Base-by-base conservation (phyloP, 257 asterid species). In the Lithospermum erythrorhizon region DNA sequence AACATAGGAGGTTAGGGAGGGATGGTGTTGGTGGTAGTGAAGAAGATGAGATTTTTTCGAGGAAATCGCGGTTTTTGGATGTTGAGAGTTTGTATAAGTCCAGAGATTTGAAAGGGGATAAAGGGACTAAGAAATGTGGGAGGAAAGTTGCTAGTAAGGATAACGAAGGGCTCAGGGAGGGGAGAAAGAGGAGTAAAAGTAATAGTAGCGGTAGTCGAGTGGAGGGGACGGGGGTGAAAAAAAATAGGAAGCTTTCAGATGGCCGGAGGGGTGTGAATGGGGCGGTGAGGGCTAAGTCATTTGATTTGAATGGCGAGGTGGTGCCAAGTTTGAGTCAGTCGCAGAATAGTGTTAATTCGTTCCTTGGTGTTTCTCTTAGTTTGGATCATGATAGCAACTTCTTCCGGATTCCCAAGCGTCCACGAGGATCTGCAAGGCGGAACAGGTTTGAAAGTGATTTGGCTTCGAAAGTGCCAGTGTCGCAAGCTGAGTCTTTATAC, bases 41-140 rank as follows among this genome's bases (percentile, higher is more conserved):
- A 56, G 77, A 78, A 64, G 74, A 68, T 72, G 83, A 71, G 69
- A 83, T 70, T 70, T 79, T 87, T 30, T 79, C 85, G 27, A 83
- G 73, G 89, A 89, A 75, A 74, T 83, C 82, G 56, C 87, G 85
- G 67, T 87, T 89, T 63, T 82, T 94, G 87, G 95, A 89, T 87
- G 85, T 93, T 53, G 81, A 81, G 70, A 87, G 83, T 72, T 76
- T 84, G 21, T 89, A 87, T 58, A 79, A 73, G 72, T 67, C 85
- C 55, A 76, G 74, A 78, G 70, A 58, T 59, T 78, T 79, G 41
- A 69, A 72, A 61, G 87, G 69, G 65, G 80, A 73, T 59, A 55
- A 17, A 65, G 37, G 51, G 75, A 76, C 51, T 70, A 75, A 67
- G 63, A 74, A 71, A 48, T 67, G 32, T 8, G 65, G 63, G 13